Evolutionary conservation across 805 yeast genomes (phyloP).

Genomic region (Candida hispaniensis): DNA sequence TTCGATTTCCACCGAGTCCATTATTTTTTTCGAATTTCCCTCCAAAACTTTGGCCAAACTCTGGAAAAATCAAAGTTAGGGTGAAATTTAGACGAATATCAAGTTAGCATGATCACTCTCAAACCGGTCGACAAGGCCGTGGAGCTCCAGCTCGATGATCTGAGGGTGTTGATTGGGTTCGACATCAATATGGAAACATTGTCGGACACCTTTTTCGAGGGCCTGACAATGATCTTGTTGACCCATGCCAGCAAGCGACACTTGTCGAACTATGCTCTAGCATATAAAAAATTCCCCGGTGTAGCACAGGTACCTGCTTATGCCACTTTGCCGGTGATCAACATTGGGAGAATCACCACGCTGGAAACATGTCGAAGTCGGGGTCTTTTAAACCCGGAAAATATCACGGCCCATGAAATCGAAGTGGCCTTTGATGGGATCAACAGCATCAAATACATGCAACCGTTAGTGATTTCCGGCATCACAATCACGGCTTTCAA

Average conservation of each 20-base stretch:
- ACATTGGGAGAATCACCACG: constrained; percentile 74
- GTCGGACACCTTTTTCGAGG: constrained; percentile 22
- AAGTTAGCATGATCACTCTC: constrained; percentile 14
- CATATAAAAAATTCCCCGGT: constrained; percentile 47
- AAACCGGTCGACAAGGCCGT: constrained; percentile 12
- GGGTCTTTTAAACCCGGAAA: constrained; percentile 59
- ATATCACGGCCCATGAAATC: constrained; percentile 58
- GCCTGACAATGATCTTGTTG: constrained; percentile 47
- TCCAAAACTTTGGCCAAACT: too few relatives aligned
- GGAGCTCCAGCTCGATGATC: constrained; percentile 6
- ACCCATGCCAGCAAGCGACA: constrained; percentile 79
- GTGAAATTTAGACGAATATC: too few relatives aligned
- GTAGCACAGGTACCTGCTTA: constrained; percentile 62
- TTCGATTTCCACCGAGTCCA: too few relatives aligned
- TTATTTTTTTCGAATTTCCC: too few relatives aligned
- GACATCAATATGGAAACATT: constrained; percentile 31
- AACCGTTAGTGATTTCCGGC: constrained; percentile 42
- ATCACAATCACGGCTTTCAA: constrained; percentile 67
- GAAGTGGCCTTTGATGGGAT: constrained; percentile 72
- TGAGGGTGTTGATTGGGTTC: constrained; percentile 7
- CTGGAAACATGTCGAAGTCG: constrained; percentile 66
- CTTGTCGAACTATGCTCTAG: constrained; percentile 64
- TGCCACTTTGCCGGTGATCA: constrained; percentile 82
- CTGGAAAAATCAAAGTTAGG: too few relatives aligned
- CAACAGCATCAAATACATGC: constrained; percentile 63